Evolutionary conservation across 1,284 basidiomycete species (phyloP).

Genomic region (Papiliotrema flavescens): DNA sequence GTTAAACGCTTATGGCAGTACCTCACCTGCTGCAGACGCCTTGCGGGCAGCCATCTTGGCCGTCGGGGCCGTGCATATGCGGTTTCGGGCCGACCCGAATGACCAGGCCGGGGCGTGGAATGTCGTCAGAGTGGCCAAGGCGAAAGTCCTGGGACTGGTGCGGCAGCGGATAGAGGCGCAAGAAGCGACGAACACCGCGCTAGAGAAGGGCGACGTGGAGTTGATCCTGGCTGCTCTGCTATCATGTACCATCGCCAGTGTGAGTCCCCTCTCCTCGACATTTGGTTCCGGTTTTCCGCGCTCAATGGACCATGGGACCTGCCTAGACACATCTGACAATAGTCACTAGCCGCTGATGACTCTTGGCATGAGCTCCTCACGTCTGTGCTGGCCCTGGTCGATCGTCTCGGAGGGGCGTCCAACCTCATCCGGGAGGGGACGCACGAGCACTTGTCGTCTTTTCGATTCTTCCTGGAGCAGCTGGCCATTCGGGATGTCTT

Average conservation of each 20-base stretch:
- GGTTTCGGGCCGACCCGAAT: slow-evolving; percentile 30
- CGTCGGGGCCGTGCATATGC: slow-evolving; percentile 41
- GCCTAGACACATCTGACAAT: slow-evolving; percentile 1
- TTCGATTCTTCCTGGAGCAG: slow-evolving; percentile 45
- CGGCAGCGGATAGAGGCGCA: slow-evolving; percentile 22
- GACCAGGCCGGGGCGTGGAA: slow-evolving; percentile 35
- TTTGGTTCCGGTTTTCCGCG: not conserved
- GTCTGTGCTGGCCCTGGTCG: slow-evolving; percentile 35
- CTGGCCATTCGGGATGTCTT: slow-evolving; percentile 45
- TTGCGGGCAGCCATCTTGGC: slow-evolving; percentile 40
- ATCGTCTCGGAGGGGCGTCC: slow-evolving; percentile 40
- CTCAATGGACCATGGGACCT: not conserved
- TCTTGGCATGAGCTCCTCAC: slow-evolving; percentile 45
- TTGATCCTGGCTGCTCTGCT: slow-evolving; percentile 39
- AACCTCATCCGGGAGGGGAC: slow-evolving; percentile 35
- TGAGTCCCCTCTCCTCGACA: slow-evolving; percentile 15
- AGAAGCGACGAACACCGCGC: not conserved
- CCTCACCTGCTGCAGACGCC: slow-evolving; percentile 37
- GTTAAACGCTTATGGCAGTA: slow-evolving; percentile 6
- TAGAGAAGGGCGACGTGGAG: slow-evolving; percentile 36
- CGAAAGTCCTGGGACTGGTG: slow-evolving; percentile 29
- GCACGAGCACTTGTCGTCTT: slow-evolving; percentile 32
- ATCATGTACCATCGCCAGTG: slow-evolving; percentile 43
- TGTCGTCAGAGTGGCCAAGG: slow-evolving; percentile 28
- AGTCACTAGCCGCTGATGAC: slow-evolving; percentile 42